phyloP scores from a whole-genome alignment of 2,329 filamentous ascomycete genomes.

The Ceratocystiopsis sp. region DNA sequence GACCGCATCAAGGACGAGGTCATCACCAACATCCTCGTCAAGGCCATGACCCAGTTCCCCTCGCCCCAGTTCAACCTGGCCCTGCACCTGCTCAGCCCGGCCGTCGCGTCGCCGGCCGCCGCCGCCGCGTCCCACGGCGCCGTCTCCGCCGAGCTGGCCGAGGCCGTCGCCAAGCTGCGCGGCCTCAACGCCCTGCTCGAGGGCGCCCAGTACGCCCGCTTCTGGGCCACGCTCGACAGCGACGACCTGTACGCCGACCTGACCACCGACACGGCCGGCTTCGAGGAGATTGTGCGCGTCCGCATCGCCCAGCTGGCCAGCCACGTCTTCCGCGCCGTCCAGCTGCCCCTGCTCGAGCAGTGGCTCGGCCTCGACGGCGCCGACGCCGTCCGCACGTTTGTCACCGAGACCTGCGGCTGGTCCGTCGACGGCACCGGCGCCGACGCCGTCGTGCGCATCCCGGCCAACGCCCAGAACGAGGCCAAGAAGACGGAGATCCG shows the following conservation, averaged over 20 bases:
- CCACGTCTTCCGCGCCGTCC: conserved; percentile 60
- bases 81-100: conserved; percentile 81
- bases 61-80: conserved; percentile 88
- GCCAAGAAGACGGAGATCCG: conserved; percentile 88
- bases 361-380: conserved; percentile 55
- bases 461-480: conserved; percentile 92
- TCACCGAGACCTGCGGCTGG: conserved; percentile 78
- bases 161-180: conserved; percentile 80
- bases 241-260: conserved; percentile 94
- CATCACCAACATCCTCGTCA: conserved; percentile 97
- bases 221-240: conserved; percentile 84
- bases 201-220: conserved; percentile 73
- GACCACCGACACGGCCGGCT: conserved; percentile 83
- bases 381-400: conserved; percentile 58
- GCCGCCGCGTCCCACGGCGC: conserved; percentile 30
- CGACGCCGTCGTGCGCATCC: conserved; percentile 49
- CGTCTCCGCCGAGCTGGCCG: conserved; percentile 51
- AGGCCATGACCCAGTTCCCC: conserved; percentile 92
- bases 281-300: conserved; percentile 84
- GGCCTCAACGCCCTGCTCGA: conserved; percentile 75
- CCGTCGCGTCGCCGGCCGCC: conserved; percentile 44
- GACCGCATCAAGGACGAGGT: conserved; percentile 94
- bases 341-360: conserved; percentile 48
- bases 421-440: conserved; percentile 53
- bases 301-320: conserved; percentile 78